Conservation (phyloP, 2,329 filamentous ascomycete genomes). For the Myriangium duriaei region DNA sequence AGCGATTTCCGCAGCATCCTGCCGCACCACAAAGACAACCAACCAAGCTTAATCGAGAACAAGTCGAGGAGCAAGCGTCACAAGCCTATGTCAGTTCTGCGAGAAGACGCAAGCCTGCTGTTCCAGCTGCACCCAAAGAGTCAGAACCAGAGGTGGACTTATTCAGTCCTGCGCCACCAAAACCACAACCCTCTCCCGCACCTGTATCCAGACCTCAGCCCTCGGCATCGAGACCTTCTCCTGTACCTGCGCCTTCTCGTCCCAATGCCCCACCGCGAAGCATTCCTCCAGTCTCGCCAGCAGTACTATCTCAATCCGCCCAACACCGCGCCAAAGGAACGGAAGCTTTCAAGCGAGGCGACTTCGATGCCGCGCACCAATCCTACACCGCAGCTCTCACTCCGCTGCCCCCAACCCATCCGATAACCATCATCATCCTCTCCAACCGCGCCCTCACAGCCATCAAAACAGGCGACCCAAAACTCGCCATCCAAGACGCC, state of each 20-base stretch:
- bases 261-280: constrained; percentile 42
- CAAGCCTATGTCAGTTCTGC: constrained; percentile 82
- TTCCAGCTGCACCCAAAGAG: constrained; percentile 18
- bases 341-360: constrained; percentile 84
- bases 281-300: constrained; percentile 55
- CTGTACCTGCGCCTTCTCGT: constrained; percentile 28
- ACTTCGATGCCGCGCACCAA: constrained; percentile 75
- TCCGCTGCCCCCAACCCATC: constrained; percentile 64
- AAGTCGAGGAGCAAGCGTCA: constrained; percentile 65
- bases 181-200: constrained; percentile 17
- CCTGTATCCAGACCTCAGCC: constrained; percentile 23
- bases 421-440: constrained; percentile 74
- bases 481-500: constrained; percentile 72
- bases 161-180: constrained; percentile 19
- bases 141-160: constrained; percentile 23
- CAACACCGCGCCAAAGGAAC: constrained; percentile 68
- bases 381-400: constrained; percentile 68
- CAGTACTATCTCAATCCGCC: constrained; percentile 63
- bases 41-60: constrained; percentile 56
- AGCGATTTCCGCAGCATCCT: constrained; percentile 26
- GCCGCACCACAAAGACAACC: constrained; percentile 31
- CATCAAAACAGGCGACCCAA: constrained; percentile 84
- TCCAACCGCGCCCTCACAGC: constrained; percentile 85
- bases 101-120: constrained; percentile 57
- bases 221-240: constrained; percentile 21